Percentiles rank a stretch among this genome's conserved stretches.
Conservation (phyloP, 164 flowering plant species). For the Tetracentron sinense region DNA sequence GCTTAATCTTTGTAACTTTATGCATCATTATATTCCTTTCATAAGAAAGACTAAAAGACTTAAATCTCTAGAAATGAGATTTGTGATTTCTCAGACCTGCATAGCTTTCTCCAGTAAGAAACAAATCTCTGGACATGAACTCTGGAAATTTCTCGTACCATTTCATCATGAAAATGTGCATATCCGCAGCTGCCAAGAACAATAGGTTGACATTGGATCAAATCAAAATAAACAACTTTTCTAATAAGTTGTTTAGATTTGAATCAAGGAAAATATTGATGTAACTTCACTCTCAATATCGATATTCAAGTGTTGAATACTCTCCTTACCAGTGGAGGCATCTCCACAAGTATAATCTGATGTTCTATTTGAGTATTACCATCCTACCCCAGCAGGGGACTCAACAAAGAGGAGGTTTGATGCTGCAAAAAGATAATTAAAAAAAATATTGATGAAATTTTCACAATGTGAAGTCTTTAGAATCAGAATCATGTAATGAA, state of each 20-base stretch:
- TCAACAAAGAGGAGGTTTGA: conserved; percentile 93
- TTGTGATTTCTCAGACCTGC: conserved; percentile 64
- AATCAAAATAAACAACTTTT: conserved; percentile 3
- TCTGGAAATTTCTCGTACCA: conserved; percentile 86
- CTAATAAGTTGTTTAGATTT: too few relatives aligned
- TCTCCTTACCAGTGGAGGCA: conserved; percentile 57
- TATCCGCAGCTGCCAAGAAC: conserved; percentile 67
- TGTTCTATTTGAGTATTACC: conserved; percentile 90
- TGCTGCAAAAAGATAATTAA: conserved; percentile 38
- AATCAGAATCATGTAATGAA: neutral
- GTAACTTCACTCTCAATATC: neutral
- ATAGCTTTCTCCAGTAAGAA: conserved; percentile 96
- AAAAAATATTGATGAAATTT: neutral
- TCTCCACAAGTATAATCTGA: conserved; percentile 81
- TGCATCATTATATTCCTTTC: too few relatives aligned
- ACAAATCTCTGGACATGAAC: conserved; percentile 56
- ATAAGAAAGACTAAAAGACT: too few relatives aligned
- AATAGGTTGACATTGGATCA: conserved; percentile 7
- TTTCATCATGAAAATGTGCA: conserved; percentile 54
- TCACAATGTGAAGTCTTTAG: neutral
- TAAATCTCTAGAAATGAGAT: too few relatives aligned
- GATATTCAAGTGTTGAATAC: neutral
- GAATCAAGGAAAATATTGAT: too few relatives aligned
- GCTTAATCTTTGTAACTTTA: too few relatives aligned
- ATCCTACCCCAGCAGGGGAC: conserved; percentile 98